These are phyloP conservation scores for Lindgomyces ingoldianus DNA, from an alignment of 495 filamentous ascomycete genomes.

Conservation along the genomic window DNA sequence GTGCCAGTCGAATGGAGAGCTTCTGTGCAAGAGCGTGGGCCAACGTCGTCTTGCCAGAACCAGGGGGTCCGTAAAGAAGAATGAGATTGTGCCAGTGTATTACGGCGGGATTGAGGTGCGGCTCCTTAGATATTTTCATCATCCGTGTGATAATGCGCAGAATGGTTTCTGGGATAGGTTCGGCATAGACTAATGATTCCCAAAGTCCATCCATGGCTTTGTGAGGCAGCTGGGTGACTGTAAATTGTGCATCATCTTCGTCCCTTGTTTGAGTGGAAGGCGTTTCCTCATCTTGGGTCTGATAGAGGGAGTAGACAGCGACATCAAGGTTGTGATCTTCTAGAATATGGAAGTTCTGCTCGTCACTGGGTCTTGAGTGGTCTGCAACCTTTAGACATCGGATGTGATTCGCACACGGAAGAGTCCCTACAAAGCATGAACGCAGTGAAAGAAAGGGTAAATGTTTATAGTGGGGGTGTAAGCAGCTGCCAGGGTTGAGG, in stretches of 20 bases:
- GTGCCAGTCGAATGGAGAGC: constrained; percentile 56
- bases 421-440: background rate
- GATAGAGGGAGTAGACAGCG: constrained; percentile 37
- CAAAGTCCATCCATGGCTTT: constrained; percentile 37
- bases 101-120: constrained; percentile 31
- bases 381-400: constrained; percentile 40
- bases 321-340: constrained; percentile 36
- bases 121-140: constrained; percentile 38
- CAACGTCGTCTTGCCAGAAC: constrained; percentile 55
- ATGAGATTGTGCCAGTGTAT: constrained; percentile 45
- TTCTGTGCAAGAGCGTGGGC: constrained; percentile 57
- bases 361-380: constrained; percentile 22
- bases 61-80: constrained; percentile 59
- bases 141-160: constrained; percentile 53
- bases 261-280: constrained; percentile 13
- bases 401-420: constrained; percentile 24
- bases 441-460: background rate
- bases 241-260: constrained; percentile 33
- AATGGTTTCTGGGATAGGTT: constrained; percentile 49
- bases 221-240: constrained; percentile 46
- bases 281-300: constrained; percentile 7
- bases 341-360: constrained; percentile 23
- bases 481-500: background rate
- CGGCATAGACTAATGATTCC: constrained; percentile 57
- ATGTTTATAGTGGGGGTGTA: no score